These are phyloP conservation scores for Marasmius tenuissimus DNA, from an alignment of 1,284 basidiomycete species.

Conservation along the genomic window DNA sequence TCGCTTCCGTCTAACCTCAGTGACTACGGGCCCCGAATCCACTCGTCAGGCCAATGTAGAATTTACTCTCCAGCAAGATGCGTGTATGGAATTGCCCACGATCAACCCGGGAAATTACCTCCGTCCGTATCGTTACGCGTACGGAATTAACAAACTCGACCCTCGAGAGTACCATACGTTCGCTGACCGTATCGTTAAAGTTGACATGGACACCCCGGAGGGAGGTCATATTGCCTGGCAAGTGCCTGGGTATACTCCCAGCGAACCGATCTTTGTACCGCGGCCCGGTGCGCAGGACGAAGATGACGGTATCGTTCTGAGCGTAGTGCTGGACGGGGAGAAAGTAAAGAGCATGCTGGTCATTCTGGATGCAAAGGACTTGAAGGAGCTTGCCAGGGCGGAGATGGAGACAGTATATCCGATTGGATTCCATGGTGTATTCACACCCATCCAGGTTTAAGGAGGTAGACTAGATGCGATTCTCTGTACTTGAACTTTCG, in stretches of 20 bases:
- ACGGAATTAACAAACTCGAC: conserved; percentile 23
- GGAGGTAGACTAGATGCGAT: too few species aligned
- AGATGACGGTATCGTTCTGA: conserved; percentile 37
- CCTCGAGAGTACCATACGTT: conserved; percentile 22
- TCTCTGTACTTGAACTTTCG: too few species aligned
- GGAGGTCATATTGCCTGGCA: conserved; percentile 24
- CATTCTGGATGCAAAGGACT: conserved; percentile 20
- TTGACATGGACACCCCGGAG: conserved; percentile 25
- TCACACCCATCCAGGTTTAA: too few species aligned
- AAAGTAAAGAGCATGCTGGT: conserved; percentile 8
- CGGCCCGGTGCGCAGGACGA: conserved; percentile 27
- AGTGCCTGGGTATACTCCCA: conserved; percentile 26
- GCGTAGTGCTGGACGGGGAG: conserved; percentile 29
- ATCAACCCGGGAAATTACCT: conserved; percentile 28
- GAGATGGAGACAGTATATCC: conserved; percentile 30
- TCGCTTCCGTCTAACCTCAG: conserved; percentile 19
- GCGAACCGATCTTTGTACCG: conserved; percentile 36
- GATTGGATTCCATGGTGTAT: conserved; percentile 32
- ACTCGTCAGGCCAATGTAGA: conserved; percentile 10
- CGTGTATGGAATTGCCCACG: conserved; percentile 31
- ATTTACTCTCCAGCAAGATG: conserved; percentile 12
- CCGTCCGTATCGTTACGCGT: conserved; percentile 33
- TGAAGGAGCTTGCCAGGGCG: conserved; percentile 35
- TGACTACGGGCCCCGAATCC: neutral
- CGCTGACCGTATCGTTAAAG: conserved; percentile 32